Evolutionary conservation across 1,284 basidiomycete species (phyloP).

Genomic region (Apiotrichum brassicae): DNA sequence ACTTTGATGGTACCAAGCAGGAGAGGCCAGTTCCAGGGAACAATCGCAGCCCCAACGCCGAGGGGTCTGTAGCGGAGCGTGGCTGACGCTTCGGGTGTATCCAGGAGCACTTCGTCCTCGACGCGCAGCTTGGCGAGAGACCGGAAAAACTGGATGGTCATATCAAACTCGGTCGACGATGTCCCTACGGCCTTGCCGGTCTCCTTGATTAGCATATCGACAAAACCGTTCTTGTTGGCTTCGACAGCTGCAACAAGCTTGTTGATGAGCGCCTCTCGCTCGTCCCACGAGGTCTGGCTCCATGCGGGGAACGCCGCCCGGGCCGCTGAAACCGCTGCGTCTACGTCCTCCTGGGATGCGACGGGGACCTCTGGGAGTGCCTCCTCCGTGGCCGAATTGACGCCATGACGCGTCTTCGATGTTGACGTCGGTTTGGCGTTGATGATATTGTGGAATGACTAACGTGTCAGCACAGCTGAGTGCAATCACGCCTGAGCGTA

Average conservation of each 20-base stretch:
- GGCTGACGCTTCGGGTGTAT: constrained; percentile 66
- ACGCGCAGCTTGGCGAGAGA: constrained; percentile 82
- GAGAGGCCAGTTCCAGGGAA: constrained; percentile 60
- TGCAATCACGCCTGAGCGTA: neutral
- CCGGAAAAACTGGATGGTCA: constrained; percentile 76
- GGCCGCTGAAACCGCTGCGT: constrained; percentile 73
- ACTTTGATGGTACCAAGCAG: constrained; percentile 58
- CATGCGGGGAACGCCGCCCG: constrained; percentile 68
- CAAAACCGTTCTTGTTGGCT: constrained; percentile 33
- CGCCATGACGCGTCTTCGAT: constrained; percentile 64
- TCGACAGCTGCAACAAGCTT: constrained; percentile 29
- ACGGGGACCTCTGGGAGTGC: constrained; percentile 76
- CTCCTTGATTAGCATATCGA: constrained; percentile 52
- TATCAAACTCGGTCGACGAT: constrained; percentile 68
- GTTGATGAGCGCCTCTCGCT: constrained; percentile 27
- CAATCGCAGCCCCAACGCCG: constrained; percentile 53
- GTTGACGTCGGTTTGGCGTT: constrained; percentile 70
- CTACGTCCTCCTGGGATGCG: constrained; percentile 73
- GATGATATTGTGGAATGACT: constrained; percentile 70
- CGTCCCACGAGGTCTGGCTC: constrained; percentile 60
- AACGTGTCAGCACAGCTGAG: constrained; percentile 56
- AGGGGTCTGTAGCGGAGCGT: constrained; percentile 81
- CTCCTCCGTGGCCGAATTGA: constrained; percentile 78
- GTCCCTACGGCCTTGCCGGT: constrained; percentile 84
- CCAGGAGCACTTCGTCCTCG: constrained; percentile 62